These are phyloP conservation scores for Calonectria ilicicola DNA, from an alignment of 2,329 filamentous ascomycete species.

Conservation along the genomic window DNA sequence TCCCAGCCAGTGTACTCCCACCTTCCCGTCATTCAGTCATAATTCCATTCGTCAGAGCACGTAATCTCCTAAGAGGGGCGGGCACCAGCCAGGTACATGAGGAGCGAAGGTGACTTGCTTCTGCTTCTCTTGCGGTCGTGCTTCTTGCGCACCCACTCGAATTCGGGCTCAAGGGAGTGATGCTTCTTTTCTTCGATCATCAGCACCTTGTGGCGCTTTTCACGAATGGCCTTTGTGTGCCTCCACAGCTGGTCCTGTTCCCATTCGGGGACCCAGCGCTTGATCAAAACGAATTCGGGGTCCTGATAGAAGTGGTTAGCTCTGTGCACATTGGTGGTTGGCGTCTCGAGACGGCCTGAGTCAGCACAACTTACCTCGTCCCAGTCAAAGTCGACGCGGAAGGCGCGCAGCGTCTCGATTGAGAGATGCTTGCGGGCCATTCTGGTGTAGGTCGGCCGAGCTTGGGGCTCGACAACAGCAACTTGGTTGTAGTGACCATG, in stretches of 20 bases:
- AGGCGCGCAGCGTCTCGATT: conserved; percentile 69
- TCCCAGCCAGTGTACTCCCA: background rate
- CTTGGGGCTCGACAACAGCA: background rate
- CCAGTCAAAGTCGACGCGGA: conserved; percentile 68
- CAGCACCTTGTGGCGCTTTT: conserved; percentile 61
- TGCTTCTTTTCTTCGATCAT: conserved; percentile 61
- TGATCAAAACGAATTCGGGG: conserved; percentile 78
- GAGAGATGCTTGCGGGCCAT: conserved; percentile 73
- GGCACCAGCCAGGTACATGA: conserved; percentile 69
- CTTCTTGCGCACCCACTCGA: conserved; percentile 71
- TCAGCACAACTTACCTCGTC: conserved; percentile 61
- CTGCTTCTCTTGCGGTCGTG: conserved; percentile 64
- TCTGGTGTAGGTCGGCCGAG: conserved; percentile 70
- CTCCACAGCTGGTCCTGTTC: conserved; percentile 80
- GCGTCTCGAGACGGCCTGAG: background rate
- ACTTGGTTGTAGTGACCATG: background rate
- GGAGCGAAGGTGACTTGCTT: conserved; percentile 67
- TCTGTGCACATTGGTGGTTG: background rate
- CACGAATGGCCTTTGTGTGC: conserved; percentile 75
- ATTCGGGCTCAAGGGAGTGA: conserved; percentile 58
- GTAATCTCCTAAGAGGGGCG: conserved; percentile 51
- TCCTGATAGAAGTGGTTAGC: conserved; percentile 62
- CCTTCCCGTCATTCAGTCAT: background rate
- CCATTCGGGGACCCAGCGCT: conserved; percentile 77
- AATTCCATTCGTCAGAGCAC: conserved; percentile 2